Evolutionary conservation across 2,329 filamentous ascomycete species (phyloP).

Genomic region (Penicillium griseofulvum): DNA sequence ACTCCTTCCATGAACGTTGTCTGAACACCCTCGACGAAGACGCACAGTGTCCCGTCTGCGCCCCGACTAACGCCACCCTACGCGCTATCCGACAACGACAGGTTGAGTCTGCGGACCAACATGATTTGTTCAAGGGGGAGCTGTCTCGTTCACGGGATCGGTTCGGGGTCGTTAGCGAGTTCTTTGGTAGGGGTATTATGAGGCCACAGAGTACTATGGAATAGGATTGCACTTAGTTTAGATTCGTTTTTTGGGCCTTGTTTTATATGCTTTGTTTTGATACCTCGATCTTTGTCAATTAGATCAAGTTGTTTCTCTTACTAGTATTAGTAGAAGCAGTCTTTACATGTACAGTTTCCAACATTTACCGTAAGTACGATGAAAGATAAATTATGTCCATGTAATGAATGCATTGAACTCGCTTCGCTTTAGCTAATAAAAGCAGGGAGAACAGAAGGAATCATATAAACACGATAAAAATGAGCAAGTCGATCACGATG

Average conservation of each 20-base stretch:
- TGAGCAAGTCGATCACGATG: not conserved
- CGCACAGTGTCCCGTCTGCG: slow-evolving; percentile 83
- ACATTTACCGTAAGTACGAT: not conserved
- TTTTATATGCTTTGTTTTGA: slow-evolving; percentile 5
- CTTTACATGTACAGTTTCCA: not conserved
- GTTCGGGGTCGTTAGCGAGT: slow-evolving; percentile 89
- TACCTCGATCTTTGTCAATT: slow-evolving; percentile 9
- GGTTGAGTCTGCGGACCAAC: slow-evolving; percentile 78
- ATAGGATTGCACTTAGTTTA: not conserved
- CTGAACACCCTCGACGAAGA: slow-evolving; percentile 65
- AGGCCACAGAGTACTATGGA: slow-evolving; percentile 42
- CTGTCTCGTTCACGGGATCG: slow-evolving; percentile 74
- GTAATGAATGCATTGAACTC: slow-evolving; percentile 10
- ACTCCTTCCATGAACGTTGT: slow-evolving; percentile 92
- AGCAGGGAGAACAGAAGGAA: not conserved
- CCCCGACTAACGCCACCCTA: slow-evolving; percentile 80
- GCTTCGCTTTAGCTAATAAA: slow-evolving; percentile 9
- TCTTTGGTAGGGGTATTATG: slow-evolving; percentile 95
- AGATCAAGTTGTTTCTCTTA: slow-evolving; percentile 5
- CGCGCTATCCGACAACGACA: slow-evolving; percentile 82
- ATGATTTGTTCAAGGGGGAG: slow-evolving; percentile 84
- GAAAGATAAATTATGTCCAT: not conserved
- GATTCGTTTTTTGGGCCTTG: not conserved
- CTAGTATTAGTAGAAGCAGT: not conserved
- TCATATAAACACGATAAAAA: slow-evolving; percentile 6